Evolutionary conservation across 371 early-diverging fungal species (phyloP), one percentile per base, ranked within the genome.

Genomic region (Sporodiniella umbellata): DNA sequence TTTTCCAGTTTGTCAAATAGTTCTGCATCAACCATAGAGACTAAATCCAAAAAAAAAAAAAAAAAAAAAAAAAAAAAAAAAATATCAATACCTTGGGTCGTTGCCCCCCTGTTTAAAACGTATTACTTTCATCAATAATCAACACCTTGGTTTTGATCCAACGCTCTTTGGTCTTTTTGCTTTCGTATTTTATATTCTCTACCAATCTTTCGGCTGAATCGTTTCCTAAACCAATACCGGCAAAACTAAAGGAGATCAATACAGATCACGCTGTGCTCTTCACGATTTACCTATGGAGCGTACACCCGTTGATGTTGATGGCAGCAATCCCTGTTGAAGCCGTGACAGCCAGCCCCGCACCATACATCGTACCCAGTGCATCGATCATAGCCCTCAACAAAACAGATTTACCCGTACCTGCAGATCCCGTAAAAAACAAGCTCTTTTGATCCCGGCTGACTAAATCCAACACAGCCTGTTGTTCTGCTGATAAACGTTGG

Each of bases 271-370:
- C n/a, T n/a, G n/a, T n/a, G n/a, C n/a, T n/a, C n/a, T n/a, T 10
- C 10, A 28, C 4, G 30, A 1, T 35, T 23, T 58, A 68, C 72
- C 72, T 69, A 22, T 95, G 94, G 19, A 95, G 57, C 0, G 95
- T 94, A 30, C 69, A 75, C 1, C 95, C 95, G 26, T 85, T 83
- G 53, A 95, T 88, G 53, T 92, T 88, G 63, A 82, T 83, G 0
- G 94, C 95, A 5, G 95, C 94, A 58, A 93, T 88, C 12, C 92
- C 93, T 0, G 96, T 96, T 1, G 95, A 84, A 7, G 96, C 95
- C 15, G 92, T 91, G 1, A 92, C 80, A 0, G 88, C 90, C 2
- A 92, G 70, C 22, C 71, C 64, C 1, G 73, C 68, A 0, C 64
- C 56, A 14, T 56, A 31, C 21, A 53, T 58, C 3, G 58, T 56